Conservation (phyloP, 352 stramenopile genomes). For the Globisporangium okanoganense region DNA sequence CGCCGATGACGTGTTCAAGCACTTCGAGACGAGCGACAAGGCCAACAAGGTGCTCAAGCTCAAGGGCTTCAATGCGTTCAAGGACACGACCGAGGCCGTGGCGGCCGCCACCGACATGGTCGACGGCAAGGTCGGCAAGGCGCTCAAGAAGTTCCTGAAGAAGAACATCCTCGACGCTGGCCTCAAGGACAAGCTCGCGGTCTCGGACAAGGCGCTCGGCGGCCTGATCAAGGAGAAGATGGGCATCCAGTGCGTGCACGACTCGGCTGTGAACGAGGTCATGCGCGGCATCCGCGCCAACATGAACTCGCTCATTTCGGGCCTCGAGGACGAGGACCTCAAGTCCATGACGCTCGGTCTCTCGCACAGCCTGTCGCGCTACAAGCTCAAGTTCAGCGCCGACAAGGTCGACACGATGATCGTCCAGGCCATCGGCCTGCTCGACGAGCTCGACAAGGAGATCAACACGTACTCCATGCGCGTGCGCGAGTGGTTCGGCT, state of each 20-base stretch:
- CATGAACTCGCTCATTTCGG: constrained; percentile 94
- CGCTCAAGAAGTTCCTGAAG: constrained; percentile 99
- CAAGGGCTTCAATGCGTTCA: constrained; percentile 98
- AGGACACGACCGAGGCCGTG: constrained; percentile 98
- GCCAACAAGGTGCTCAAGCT: constrained; percentile 92
- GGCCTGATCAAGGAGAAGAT: constrained; percentile 98
- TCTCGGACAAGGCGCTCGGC: constrained; percentile 96
- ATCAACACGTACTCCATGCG: constrained; percentile 99
- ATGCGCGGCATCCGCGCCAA: constrained; percentile 97
- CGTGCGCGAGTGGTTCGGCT: constrained; percentile 99
- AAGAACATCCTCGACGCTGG: constrained; percentile 96
- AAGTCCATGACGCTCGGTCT: constrained; percentile 98
- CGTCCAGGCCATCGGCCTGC: constrained; percentile 98
- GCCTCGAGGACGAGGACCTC: constrained; percentile 87
- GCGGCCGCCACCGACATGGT: constrained; percentile 96
- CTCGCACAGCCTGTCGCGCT: constrained; percentile 97
- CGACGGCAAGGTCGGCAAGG: constrained; percentile 97
- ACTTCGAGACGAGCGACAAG: constrained; percentile 91
- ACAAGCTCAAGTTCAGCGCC: constrained; percentile 99
- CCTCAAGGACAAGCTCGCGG: constrained; percentile 94
- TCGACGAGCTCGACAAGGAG: constrained; percentile 99
- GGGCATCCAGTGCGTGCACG: constrained; percentile 90
- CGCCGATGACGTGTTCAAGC: constrained; percentile 89
- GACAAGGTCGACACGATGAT: constrained; percentile 99
- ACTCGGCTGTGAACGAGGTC: constrained; percentile 93